Percentiles rank a stretch among this genome's conserved stretches.
Conservation (phyloP, 2,329 filamentous ascomycete genomes). For the Waltergamsia citrina region DNA sequence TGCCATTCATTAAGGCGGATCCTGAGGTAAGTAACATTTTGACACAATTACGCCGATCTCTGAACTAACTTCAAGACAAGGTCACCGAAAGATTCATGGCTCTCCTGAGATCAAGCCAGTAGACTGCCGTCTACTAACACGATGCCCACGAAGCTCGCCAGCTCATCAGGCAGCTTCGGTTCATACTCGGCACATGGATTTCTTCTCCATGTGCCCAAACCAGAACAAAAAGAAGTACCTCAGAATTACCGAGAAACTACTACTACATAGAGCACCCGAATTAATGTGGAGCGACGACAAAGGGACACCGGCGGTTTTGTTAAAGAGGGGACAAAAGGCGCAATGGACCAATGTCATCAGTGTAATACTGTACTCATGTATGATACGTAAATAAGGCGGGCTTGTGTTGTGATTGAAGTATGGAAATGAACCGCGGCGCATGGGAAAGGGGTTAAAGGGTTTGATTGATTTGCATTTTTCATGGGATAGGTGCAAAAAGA, state of each 20-base stretch:
- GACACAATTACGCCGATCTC: too few species aligned
- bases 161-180: too few species aligned
- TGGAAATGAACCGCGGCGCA: too few species aligned
- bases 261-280: slow-evolving; percentile 3
- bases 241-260: background rate
- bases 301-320: background rate
- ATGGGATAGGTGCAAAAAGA: too few species aligned
- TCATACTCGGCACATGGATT: too few species aligned
- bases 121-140: too few species aligned
- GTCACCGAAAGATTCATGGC: slow-evolving; percentile 21
- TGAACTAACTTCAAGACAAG: slow-evolving; percentile 8
- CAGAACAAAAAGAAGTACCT: background rate
- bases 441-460: too few species aligned
- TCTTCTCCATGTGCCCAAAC: too few species aligned
- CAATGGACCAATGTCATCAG: slow-evolving; percentile 2
- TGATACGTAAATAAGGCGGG: slow-evolving; percentile 6
- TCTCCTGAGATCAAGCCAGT: slow-evolving; percentile 6
- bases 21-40: slow-evolving; percentile 74
- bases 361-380: slow-evolving; percentile 6
- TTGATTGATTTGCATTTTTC: too few species aligned
- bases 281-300: background rate
- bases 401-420: too few species aligned
- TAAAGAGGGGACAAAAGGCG: slow-evolving; percentile 1
- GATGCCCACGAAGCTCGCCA: too few species aligned
- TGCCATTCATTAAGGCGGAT: slow-evolving; percentile 82